Evolutionary conservation across 139 green algal species (phyloP).

Genomic region (Haematococcus sp.): DNA sequence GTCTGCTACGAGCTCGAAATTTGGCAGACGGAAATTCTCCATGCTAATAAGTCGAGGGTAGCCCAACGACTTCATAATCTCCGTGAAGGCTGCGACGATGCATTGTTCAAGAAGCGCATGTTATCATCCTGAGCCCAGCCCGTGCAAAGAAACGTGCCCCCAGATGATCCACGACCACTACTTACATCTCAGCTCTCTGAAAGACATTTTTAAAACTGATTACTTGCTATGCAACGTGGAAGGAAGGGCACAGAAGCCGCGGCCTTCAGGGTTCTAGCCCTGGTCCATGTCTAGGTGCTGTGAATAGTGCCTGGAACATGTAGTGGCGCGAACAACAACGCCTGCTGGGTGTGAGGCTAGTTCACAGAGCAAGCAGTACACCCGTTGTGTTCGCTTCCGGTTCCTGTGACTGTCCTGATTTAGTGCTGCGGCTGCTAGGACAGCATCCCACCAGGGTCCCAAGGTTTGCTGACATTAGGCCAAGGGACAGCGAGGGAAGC

Average conservation of each 20-base stretch:
- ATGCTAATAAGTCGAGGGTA: slow-evolving; percentile 73
- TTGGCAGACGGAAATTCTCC: slow-evolving; percentile 73
- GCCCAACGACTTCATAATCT: slow-evolving; percentile 72
- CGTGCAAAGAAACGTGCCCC: not conserved
- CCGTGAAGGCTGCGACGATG: slow-evolving; percentile 59
- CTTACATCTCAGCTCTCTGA: slow-evolving; percentile 54
- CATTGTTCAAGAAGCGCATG: not conserved
- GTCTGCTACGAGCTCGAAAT: slow-evolving; percentile 87
- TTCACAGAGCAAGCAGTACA: too few species aligned
- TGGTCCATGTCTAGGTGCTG: too few species aligned
- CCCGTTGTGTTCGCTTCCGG: too few species aligned
- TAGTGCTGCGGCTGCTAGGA: too few species aligned
- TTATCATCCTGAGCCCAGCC: not conserved
- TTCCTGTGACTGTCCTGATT: too few species aligned
- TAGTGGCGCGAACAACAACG: too few species aligned
- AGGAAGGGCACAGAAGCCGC: too few species aligned
- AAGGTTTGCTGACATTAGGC: not conserved
- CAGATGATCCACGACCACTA: not conserved
- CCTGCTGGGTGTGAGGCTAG: too few species aligned
- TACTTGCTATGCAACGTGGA: too few species aligned
- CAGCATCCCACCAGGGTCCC: too few species aligned
- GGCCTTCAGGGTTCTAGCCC: too few species aligned
- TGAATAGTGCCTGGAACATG: too few species aligned
- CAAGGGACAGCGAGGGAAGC: not conserved
- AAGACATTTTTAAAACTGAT: slow-evolving; percentile 44